phyloP scores from a whole-genome alignment of 192 early-diverging fungal genomes.

The Phycomyces blakesleeanus region DNA sequence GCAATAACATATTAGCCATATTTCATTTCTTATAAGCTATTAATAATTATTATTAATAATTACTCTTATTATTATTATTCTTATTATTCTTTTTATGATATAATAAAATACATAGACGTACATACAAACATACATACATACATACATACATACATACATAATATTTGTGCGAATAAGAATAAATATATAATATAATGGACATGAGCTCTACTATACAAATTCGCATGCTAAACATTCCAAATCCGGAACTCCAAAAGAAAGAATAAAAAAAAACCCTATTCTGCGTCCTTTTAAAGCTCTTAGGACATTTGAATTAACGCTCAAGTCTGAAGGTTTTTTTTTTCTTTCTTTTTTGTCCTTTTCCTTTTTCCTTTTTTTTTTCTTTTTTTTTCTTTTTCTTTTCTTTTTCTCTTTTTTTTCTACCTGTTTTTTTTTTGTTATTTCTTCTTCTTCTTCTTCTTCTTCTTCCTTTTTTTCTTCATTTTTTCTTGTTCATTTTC shows the following conservation, averaged over 20 bases:
- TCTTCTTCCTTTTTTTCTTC: not conserved
- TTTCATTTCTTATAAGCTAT: not conserved
- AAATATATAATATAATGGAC: too few species aligned
- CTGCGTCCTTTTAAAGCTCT: not conserved
- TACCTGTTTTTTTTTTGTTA: conserved; percentile 1
- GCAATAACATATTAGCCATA: too few species aligned
- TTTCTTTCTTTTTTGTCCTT: conserved; percentile 8
- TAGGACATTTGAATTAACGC: not conserved
- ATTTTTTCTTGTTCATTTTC: conserved; percentile 10
- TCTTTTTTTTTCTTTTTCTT: conserved; percentile 10
- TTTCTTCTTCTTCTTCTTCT: conserved; percentile 3
- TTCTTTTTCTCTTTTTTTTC: not conserved
- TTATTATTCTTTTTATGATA: not conserved
- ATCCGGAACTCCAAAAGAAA: not conserved
- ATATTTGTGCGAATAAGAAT: too few species aligned
- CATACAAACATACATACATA: too few species aligned
- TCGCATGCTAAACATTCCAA: too few species aligned
- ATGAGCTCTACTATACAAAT: too few species aligned
- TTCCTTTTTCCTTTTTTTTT: conserved; percentile 8
- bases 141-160: too few species aligned
- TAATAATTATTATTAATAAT: not conserved
- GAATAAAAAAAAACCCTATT: not conserved
- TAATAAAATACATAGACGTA: too few species aligned
- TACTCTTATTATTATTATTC: not conserved
- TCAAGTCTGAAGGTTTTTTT: not conserved